Evolutionary conservation across 257 asterid species (phyloP), one percentile per base, ranked within the genome.

Genomic region (Rauvolfia tetraphylla): DNA sequence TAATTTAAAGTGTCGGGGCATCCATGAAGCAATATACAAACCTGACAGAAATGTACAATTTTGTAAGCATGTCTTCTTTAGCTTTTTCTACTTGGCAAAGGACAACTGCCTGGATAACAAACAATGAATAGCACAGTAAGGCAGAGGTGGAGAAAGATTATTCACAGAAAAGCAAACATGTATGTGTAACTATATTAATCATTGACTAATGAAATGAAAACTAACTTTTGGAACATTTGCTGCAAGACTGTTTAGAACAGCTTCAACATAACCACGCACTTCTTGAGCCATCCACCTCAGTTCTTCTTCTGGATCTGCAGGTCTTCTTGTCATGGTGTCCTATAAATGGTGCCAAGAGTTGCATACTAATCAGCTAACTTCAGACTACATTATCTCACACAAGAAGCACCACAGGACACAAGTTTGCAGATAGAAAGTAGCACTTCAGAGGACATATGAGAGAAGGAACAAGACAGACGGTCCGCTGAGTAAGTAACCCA

Each of bases 271-370:
- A 75, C 98, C 98, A 39, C 98, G 96, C 79, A 93, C 98, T 91
- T 93, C 98, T 79, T 93, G 98, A 84, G 98, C 84, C 97, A 93
- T 93, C 98, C 98, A 93, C 74, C 98, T 90, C 78, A 93, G 98
- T 80, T 93, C 98, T 84, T 93, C 98, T 83, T 93, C 98, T 4
- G 98, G 98, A 82, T 93, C 97, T 29, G 86, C 97, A 42, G 97
- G 98, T 89, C 88, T 85, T 87, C 98, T 87, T 58, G 87, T 74
- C 97, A 89, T 89, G 68, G 98, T 87, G 70, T 91, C 98, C 98
- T 93, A 84, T 81, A 65, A 38, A 41, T 58, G 66, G 67, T 67
- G 68, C 72, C 66, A 73, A 82, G 42, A 56, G 25, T 44, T 34
- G 53, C 33, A 27, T 51, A 44, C 56, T 51, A 15, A 75, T 76